These are phyloP conservation scores for Plasmodium malariae DNA, from an alignment of 169 alveolate genomes.

Conservation along the genomic window DNA sequence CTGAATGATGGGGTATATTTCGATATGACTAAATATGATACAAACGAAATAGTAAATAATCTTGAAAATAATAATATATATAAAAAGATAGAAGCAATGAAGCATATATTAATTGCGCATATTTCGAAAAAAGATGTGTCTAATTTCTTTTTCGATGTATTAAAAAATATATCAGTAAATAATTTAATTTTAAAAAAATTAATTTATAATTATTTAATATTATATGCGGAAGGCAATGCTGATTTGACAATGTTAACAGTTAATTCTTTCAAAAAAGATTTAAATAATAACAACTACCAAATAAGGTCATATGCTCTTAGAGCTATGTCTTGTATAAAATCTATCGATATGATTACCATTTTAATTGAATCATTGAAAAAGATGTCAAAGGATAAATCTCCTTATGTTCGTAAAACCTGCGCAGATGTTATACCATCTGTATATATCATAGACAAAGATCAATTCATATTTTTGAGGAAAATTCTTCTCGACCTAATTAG, in stretches of 20 bases:
- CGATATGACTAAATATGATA: constrained; percentile 54
- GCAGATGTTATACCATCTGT: constrained; percentile 86
- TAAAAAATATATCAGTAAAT: constrained; percentile 84
- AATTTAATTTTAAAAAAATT: constrained; percentile 85
- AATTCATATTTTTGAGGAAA: constrained; percentile 45
- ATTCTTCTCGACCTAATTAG: constrained; percentile 69
- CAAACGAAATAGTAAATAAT: constrained; percentile 42
- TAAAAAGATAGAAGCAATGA: constrained; percentile 85
- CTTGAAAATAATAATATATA: constrained; percentile 77
- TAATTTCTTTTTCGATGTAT: constrained; percentile 85
- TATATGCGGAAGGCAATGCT: constrained; percentile 83
- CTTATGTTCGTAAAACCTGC: constrained; percentile 88
- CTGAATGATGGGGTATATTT: constrained; percentile 75
- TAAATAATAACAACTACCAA: constrained; percentile 82
- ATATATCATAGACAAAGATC: constrained; percentile 80
- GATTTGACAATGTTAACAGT: constrained; percentile 85
- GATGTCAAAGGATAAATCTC: constrained; percentile 87
- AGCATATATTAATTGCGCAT: constrained; percentile 84
- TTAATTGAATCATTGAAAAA: constrained; percentile 81
- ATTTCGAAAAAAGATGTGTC: constrained; percentile 85
- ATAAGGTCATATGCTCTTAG: constrained; percentile 88
- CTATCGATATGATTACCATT: constrained; percentile 84
- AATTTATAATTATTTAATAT: constrained; percentile 83
- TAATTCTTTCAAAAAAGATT: constrained; percentile 88
- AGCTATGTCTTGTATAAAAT: constrained; percentile 85